Conservation (phyloP, 73 alveolate genomes). For the Paramecium pentaurelia region DNA sequence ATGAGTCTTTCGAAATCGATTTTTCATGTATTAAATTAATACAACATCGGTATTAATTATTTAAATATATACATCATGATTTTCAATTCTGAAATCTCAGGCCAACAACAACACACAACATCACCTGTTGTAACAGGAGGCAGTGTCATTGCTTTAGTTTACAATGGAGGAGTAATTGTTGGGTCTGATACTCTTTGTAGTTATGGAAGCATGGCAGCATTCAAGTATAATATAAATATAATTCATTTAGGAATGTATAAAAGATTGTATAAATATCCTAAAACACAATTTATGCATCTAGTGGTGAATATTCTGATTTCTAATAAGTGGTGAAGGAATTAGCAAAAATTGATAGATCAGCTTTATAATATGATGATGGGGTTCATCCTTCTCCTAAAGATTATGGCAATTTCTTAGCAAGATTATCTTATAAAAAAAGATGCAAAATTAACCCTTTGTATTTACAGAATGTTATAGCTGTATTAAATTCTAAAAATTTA, state of each 20-base stretch:
- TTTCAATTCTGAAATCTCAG: neutral
- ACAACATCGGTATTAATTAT: neutral
- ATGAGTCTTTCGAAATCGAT: neutral
- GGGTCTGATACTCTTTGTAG: conserved; percentile 74
- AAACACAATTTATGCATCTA: conserved; percentile 71
- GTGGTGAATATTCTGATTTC: conserved; percentile 87
- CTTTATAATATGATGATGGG: conserved; percentile 78
- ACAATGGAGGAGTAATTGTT: conserved; percentile 82
- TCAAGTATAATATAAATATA: conserved; percentile 50
- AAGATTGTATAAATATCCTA: conserved; percentile 69
- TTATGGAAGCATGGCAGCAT: conserved; percentile 74
- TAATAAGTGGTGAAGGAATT: conserved; percentile 71
- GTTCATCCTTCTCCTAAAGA: conserved; percentile 73
- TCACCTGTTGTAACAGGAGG: conserved; percentile 83
- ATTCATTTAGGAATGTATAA: conserved; percentile 24
- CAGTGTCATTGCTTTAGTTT: conserved; percentile 74
- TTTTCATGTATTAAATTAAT: neutral
- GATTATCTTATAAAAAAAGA: conserved; percentile 72
- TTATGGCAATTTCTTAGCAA: conserved; percentile 76
- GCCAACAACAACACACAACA: conserved; percentile 31
- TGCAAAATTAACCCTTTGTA: conserved; percentile 81
- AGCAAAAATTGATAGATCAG: conserved; percentile 71
- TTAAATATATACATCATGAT: neutral
- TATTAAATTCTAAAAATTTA: neutral
- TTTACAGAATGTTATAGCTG: conserved; percentile 74